A percentile compares a stretch with the other conserved stretches of the same genome.
phyloP scores from a whole-genome alignment of 2,329 filamentous ascomycete genomes.

The Amphichorda felina region DNA sequence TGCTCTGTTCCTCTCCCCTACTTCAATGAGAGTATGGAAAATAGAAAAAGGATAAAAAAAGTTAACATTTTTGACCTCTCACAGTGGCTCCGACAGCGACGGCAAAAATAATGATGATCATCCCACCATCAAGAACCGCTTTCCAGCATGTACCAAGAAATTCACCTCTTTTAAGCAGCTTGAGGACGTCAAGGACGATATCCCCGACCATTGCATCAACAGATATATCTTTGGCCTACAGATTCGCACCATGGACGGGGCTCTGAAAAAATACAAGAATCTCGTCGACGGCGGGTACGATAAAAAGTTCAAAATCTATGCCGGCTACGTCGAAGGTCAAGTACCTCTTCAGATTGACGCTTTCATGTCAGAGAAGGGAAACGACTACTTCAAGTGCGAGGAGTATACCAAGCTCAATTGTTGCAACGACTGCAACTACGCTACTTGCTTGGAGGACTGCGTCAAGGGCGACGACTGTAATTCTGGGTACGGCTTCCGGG shows the following conservation, averaged over 20 bases:
- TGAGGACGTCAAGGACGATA: slow-evolving; percentile 2
- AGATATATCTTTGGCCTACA: slow-evolving; percentile 4
- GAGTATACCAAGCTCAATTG: slow-evolving; percentile 1
- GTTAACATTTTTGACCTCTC: too few species aligned
- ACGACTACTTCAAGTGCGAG: slow-evolving; percentile 7
- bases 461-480: not conserved
- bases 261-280: slow-evolving; percentile 5
- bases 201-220: slow-evolving; percentile 2
- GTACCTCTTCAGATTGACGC: slow-evolving; percentile 4
- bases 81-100: too few species aligned
- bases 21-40: too few species aligned
- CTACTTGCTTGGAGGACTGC: not conserved
- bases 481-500: not conserved
- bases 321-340: slow-evolving; percentile 4
- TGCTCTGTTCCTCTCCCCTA: too few species aligned
- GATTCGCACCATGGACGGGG: not conserved
- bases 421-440: slow-evolving; percentile 3
- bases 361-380: slow-evolving; percentile 5
- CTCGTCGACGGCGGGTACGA: slow-evolving; percentile 7
- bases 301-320: slow-evolving; percentile 5
- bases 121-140: too few species aligned
- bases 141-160: too few species aligned
- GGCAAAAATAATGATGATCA: too few species aligned
- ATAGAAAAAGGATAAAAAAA: too few species aligned
- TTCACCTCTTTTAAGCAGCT: not conserved